phyloP scores from a whole-genome alignment of 192 early-diverging fungal genomes.

The Coemansia sp. region DNA sequence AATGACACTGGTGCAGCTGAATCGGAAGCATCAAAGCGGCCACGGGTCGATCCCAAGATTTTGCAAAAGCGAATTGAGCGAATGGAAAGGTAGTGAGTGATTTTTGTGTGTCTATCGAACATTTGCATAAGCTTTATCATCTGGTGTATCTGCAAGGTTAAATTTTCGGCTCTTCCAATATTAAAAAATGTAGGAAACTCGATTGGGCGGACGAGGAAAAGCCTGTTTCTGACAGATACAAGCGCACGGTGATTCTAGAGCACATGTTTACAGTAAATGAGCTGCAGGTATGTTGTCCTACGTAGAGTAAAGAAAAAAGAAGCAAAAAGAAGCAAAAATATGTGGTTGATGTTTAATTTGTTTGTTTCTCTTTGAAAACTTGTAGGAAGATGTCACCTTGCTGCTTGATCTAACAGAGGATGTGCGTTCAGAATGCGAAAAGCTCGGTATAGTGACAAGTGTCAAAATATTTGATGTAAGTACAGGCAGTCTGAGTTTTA shows the following conservation, averaged over 20 bases:
- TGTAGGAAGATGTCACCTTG: slow-evolving; percentile 77
- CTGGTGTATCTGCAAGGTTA: too few species aligned
- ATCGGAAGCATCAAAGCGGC: slow-evolving; percentile 22
- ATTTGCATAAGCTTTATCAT: background rate
- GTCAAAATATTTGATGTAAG: slow-evolving; percentile 92
- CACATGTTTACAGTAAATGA: slow-evolving; percentile 92
- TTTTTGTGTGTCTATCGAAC: slow-evolving; percentile 1
- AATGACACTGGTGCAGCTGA: slow-evolving; percentile 42
- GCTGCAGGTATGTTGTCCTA: slow-evolving; percentile 68
- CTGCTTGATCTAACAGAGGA: slow-evolving; percentile 93
- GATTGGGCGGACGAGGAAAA: slow-evolving; percentile 86
- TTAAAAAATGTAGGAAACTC: slow-evolving; percentile 63
- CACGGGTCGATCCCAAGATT: slow-evolving; percentile 60
- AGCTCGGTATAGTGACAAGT: slow-evolving; percentile 90
- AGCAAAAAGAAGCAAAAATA: background rate
- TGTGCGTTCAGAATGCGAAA: slow-evolving; percentile 90
- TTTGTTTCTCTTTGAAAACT: background rate
- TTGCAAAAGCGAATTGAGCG: slow-evolving; percentile 68
- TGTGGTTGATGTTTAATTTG: background rate
- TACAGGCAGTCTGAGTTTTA: background rate
- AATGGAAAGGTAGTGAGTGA: slow-evolving; percentile 62
- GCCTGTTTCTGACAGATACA: slow-evolving; percentile 72
- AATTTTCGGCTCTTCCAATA: background rate
- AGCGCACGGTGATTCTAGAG: slow-evolving; percentile 87
- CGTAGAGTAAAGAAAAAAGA: background rate